Evolutionary conservation across 371 early-diverging fungal species (phyloP), one percentile per base, ranked within the genome.

Genomic region (Sporodiniella umbellata): DNA sequence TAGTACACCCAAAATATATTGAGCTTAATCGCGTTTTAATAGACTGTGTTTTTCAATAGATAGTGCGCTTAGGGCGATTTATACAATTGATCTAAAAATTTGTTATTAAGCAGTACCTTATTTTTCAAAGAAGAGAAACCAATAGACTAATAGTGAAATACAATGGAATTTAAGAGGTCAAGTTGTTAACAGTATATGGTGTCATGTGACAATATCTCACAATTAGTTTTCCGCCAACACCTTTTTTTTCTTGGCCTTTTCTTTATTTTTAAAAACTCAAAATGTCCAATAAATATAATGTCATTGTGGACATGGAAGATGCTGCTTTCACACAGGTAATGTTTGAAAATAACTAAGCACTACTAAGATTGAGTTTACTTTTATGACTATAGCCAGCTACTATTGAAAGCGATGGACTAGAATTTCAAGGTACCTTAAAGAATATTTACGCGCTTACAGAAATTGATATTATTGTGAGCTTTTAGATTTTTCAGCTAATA

Each of bases 271-370:
- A 35, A 35, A 35, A 28, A 28, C 10, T 7, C 10, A 28, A 15
- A 12, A 56, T 56, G 56, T 56, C 56, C 11, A 64, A 66, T 30
- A 68, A 71, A 38, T 76, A 76, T 48, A 76, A 76, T 72, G 77
- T 72, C 57, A 65, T 77, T 28, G 73, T 77, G 26, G 78, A 77
- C 56, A 77, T 77, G 78, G 78, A 75, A 19, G 72, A 72, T 21
- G 62, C 53, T 53, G 61, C 53, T 14, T 69, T 65, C 39, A 49
- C 58, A 3, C 75, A 75, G 64, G 68, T 67, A 56, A 0, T 17
- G n/a, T 3, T 18, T 18, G 42, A 14, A 18, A 31, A 10, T 23
- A 21, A 2, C 14, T 3, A 31, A 10, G 31, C 31, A 31, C 7
- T 31, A 10, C 31, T 1, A 31, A n/a, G n/a, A n/a, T n/a, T 31